Evolutionary conservation across 176 grass and related monocot genomes (phyloP).

Genomic region (Phyllostachys edulis): DNA sequence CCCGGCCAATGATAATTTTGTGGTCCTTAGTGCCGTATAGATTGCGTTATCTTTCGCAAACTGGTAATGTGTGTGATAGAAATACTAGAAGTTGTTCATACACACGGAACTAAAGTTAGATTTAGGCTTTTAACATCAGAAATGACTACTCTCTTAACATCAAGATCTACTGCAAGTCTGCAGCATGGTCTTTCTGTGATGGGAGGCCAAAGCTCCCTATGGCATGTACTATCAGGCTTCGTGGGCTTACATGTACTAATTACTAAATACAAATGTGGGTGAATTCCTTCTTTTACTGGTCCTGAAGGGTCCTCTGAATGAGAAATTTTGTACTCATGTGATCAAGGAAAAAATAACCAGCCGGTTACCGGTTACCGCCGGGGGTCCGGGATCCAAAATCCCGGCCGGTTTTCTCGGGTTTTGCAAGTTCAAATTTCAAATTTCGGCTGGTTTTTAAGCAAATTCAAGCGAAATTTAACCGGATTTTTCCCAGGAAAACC

Average conservation of each 20-base stretch:
- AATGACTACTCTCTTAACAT: not conserved
- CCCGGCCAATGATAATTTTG: not conserved
- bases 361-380: too few relatives aligned
- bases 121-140: constrained; percentile 1
- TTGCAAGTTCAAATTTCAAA: too few relatives aligned
- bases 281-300: not conserved
- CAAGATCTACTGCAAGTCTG: not conserved
- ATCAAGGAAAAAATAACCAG: too few relatives aligned
- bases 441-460: too few relatives aligned
- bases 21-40: not conserved
- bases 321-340: not conserved
- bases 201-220: not conserved
- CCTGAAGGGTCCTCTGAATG: not conserved
- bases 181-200: constrained; percentile 12
- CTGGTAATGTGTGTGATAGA: not conserved
- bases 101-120: not conserved
- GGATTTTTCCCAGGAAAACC: too few relatives aligned
- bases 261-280: not conserved
- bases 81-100: not conserved
- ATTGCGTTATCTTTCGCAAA: not conserved
- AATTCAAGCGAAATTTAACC: too few relatives aligned
- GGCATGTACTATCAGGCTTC: not conserved
- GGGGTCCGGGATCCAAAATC: too few relatives aligned
- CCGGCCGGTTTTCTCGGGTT: too few relatives aligned
- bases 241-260: not conserved